Base-by-base conservation (phyloP, 1,284 basidiomycete genomes). In the Prillingera fragicola region DNA sequence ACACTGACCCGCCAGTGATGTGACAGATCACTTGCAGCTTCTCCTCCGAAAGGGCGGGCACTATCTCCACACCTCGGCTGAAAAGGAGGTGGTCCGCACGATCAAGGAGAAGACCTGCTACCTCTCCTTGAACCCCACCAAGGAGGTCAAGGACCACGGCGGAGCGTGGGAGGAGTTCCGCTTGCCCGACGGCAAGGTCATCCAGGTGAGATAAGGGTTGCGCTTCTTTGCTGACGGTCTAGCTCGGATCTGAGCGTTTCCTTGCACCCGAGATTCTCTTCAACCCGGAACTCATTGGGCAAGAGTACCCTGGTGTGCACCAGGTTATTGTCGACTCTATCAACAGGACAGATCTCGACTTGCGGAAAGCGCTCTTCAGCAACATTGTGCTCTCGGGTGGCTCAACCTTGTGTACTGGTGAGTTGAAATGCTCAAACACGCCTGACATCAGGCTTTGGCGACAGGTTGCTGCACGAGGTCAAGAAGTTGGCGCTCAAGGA, bases 61-160 rank as follows among this genome's bases (percentile, higher is more conserved):
- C 63, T 84, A 97, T 69, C 76, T 99, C 42, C 87, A 96, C 62
- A 98, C 95, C 0, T 92, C 90, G 19, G 92, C 95, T 5, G 95
- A 99, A 72, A 85, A 87, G 46, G 95, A 99, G 72, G 87, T 98
- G 17, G 92, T 99, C 10, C 78, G 95, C 45, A 89, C 88, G 38
- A 96, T 98, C 72, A 99, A 98, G 73, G 95, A 98, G 75, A 95
- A 96, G 69, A 87, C 85, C 50, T 98, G 94, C 68, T 98, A 97
- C 73, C 77, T 98, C 45, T 88, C 94, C 4, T 67, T 88, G 32
- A 90, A 89, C 63, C 89, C 91, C 3, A 75, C 78, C 3, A 96
- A 95, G 70, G 95, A 97, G 71, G 92, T 97, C 73, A 97, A 96
- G 69, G 92, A 96, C 43, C 59, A 77, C 39, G 66, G 60, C 6